A percentile compares a stretch with the other conserved stretches of the same genome.
phyloP scores from a whole-genome alignment of 2,329 filamentous ascomycete species.

The Hypoxylon sp. region DNA sequence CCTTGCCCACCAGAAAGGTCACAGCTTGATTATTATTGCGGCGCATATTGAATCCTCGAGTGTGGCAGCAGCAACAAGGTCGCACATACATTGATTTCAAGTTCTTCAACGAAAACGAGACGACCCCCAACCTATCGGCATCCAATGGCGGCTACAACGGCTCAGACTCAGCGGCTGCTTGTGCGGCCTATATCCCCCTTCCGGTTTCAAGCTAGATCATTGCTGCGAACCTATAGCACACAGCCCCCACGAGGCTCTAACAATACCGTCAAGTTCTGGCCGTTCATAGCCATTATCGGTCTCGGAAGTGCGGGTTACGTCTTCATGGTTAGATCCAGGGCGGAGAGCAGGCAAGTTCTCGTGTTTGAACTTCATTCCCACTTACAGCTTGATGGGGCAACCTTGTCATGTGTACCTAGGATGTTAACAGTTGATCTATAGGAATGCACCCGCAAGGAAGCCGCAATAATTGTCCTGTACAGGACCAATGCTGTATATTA shows the following conservation, averaged over 20 bases:
- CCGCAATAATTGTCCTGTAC: slow-evolving; percentile 17
- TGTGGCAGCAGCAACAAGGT: slow-evolving; percentile 1
- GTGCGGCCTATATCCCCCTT: slow-evolving; percentile 40
- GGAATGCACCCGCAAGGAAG: slow-evolving; percentile 32
- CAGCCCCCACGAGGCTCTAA: slow-evolving; percentile 56
- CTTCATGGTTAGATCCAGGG: slow-evolving; percentile 65
- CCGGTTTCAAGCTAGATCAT: slow-evolving; percentile 37
- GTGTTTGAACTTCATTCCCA: neutral
- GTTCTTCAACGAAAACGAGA: slow-evolving; percentile 18
- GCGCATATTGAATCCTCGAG: slow-evolving; percentile 31
- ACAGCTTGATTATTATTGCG: slow-evolving; percentile 21
- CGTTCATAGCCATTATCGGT: slow-evolving; percentile 67
- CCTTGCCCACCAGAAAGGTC: slow-evolving; percentile 6
- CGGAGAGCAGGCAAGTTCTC: slow-evolving; percentile 64
- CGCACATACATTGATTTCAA: slow-evolving; percentile 5
- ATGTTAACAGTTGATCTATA: slow-evolving; percentile 28
- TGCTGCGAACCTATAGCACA: slow-evolving; percentile 60
- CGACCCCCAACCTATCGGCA: slow-evolving; percentile 26
- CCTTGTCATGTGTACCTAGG: neutral
- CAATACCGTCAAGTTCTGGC: slow-evolving; percentile 70
- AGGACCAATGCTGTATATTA: slow-evolving; percentile 11
- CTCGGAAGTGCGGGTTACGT: slow-evolving; percentile 66
- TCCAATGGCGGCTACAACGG: slow-evolving; percentile 43
- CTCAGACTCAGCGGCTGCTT: slow-evolving; percentile 47
- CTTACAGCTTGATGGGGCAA: neutral